Conservation (phyloP, 106 monocot genomes). For the Dendrobium catenatum region DNA sequence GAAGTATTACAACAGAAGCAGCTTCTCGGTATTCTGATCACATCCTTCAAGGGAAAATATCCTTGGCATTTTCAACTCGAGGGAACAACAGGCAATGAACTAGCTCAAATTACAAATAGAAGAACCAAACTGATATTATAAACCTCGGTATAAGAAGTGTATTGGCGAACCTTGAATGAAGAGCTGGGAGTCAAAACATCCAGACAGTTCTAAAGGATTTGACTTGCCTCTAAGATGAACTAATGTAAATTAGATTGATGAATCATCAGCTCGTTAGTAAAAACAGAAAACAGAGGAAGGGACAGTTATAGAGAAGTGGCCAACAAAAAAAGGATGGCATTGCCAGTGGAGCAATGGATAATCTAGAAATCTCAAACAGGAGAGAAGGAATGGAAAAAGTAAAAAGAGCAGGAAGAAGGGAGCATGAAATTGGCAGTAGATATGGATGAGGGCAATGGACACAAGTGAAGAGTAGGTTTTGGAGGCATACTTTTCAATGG, state of each 20-base stretch:
- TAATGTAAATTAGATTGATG: background rate
- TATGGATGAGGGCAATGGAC: background rate
- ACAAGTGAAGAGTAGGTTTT: background rate
- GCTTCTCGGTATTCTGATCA: background rate
- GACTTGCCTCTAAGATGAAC: background rate
- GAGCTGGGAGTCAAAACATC: background rate
- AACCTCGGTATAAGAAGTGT: background rate
- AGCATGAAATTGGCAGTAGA: background rate
- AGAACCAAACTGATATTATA: background rate
- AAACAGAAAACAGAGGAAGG: background rate
- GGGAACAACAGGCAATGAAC: background rate
- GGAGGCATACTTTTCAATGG: background rate
- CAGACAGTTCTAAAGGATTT: background rate
- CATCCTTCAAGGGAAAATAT: background rate
- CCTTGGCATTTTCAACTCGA: background rate
- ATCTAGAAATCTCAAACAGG: background rate
- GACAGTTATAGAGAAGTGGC: background rate
- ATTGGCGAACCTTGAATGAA: background rate
- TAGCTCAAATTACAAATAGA: background rate
- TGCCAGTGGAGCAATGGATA: background rate
- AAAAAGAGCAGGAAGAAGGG: background rate
- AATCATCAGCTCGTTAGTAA: background rate
- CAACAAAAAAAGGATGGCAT: background rate
- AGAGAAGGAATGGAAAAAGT: background rate
- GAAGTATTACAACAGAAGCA: no score